These are phyloP conservation scores for Sclerospora graminicola DNA, from an alignment of 352 stramenopile species.

Conservation along the genomic window DNA sequence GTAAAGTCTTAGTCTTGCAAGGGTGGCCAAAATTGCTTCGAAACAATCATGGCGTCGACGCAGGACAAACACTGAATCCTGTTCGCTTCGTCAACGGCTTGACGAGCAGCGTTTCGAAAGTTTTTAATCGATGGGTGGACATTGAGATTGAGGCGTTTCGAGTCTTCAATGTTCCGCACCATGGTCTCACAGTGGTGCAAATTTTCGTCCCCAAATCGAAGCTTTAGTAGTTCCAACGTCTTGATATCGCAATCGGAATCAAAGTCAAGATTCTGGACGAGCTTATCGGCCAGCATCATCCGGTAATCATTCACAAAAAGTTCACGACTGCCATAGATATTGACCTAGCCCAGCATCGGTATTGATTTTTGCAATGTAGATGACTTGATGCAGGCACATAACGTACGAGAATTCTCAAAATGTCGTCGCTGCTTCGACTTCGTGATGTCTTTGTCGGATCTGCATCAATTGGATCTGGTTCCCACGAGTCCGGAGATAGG, in stretches of 20 bases:
- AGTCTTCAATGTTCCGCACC: conserved; percentile 96
- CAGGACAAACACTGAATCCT: background rate
- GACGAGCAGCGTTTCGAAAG: background rate
- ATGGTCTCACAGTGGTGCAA: conserved; percentile 97
- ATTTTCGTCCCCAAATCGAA: conserved; percentile 91
- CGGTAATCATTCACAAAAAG: conserved; percentile 99
- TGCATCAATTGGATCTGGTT: conserved; percentile 81
- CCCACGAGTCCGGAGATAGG: conserved; percentile 82
- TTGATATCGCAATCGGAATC: conserved; percentile 91
- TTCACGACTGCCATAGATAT: conserved; percentile 97
- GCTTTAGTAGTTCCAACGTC: conserved; percentile 95
- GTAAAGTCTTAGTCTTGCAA: conserved; percentile 89
- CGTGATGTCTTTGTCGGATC: conserved; percentile 73
- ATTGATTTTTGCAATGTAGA: too few species aligned
- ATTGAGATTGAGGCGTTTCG: conserved; percentile 90
- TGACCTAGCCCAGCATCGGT: conserved; percentile 33
- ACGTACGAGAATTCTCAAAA: conserved; percentile 91
- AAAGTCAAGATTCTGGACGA: conserved; percentile 90
- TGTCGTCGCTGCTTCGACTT: conserved; percentile 86
- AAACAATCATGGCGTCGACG: conserved; percentile 92
- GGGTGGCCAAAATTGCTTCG: conserved; percentile 96
- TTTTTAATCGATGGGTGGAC: conserved; percentile 46
- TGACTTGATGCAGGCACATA: background rate
- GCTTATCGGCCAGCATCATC: conserved; percentile 95
- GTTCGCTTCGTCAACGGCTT: background rate